Evolutionary conservation across 441 rosid genomes (phyloP).

Genomic region (Metrosideros polymorpha): DNA sequence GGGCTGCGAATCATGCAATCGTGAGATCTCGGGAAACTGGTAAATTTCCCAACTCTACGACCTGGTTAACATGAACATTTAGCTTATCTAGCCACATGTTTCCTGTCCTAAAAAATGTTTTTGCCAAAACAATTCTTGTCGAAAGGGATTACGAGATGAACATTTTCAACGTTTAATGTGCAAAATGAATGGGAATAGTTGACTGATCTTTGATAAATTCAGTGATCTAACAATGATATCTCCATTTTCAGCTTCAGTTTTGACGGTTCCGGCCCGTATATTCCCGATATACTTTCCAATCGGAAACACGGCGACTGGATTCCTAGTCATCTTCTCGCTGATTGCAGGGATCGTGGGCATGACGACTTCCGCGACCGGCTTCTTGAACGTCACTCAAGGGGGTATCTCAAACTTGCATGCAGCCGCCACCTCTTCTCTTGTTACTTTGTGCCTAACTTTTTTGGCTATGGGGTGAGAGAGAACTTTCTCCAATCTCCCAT

Average conservation of each 20-base stretch:
- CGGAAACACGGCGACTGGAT: slow-evolving; percentile 86
- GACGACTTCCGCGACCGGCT: slow-evolving; percentile 60
- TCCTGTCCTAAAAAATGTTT: not conserved
- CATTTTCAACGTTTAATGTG: not conserved
- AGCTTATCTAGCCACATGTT: not conserved
- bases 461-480: slow-evolving; percentile 71
- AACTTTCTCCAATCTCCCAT: not conserved
- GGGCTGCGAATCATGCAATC: slow-evolving; percentile 75
- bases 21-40: slow-evolving; percentile 49
- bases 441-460: slow-evolving; percentile 58
- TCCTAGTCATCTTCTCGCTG: slow-evolving; percentile 57
- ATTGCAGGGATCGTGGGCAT: slow-evolving; percentile 75
- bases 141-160: not conserved
- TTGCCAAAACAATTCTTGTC: not conserved
- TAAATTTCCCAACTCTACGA: not conserved
- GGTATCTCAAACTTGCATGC: slow-evolving; percentile 40
- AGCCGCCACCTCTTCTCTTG: slow-evolving; percentile 62
- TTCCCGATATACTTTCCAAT: slow-evolving; percentile 78
- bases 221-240: not conserved
- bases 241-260: slow-evolving; percentile 40
- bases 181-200: not conserved
- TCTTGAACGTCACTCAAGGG: slow-evolving; percentile 37
- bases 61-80: not conserved
- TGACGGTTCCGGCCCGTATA: slow-evolving; percentile 58
- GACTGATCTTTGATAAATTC: not conserved